Evolutionary conservation across 2,329 filamentous ascomycete genomes (phyloP), one percentile per base, ranked within the genome.

Genomic region (Paraphoma chrysanthemicola): DNA sequence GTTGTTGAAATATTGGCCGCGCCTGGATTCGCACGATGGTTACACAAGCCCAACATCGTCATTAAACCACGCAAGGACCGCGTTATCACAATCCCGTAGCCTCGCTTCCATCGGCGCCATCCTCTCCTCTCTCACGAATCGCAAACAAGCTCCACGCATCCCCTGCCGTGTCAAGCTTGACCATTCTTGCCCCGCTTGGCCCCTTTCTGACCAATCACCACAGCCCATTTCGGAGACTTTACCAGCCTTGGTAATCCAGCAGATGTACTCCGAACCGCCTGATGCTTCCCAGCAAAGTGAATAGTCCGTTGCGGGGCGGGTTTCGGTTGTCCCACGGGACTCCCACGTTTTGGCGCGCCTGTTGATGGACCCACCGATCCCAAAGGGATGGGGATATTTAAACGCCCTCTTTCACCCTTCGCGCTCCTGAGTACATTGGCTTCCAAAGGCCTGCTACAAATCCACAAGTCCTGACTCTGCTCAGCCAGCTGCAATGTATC

Each of bases 401-500:
- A 68, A 48, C 10, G 33, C 33, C 9, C 6, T 36, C 14, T 36
- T 3, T 36, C 33, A 36, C 33, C 14, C 33, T 10, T 10, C 9
- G 33, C 33, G 10, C 10, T 36, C 33, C 3, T 36, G 33, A 36
- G 23, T 23, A 23, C 23, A 23, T 23, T 23, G 23, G 23, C 23
- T 23, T 23, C 5, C 23, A 23, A 23, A 23, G 3, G 33, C 14
- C 33, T 36, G 9, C 14, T 7, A 10, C 33, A 36, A 14, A 10
- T 7, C 33, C 10, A 36, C 14, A 3, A 10, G 33, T 36, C 33
- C 14, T 36, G 33, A 36, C 6, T 36, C 33, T 36, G 3, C 49
- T 38, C 38, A 41, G 47, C 33, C n/a, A 28, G 50, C 43, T 60
- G 66, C 51, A n/a, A 70, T 71, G 69, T 72, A 72, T 62, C 68